These are phyloP conservation scores for Nicotiana otophora DNA, from an alignment of 257 asterid species.

Conservation along the genomic window DNA sequence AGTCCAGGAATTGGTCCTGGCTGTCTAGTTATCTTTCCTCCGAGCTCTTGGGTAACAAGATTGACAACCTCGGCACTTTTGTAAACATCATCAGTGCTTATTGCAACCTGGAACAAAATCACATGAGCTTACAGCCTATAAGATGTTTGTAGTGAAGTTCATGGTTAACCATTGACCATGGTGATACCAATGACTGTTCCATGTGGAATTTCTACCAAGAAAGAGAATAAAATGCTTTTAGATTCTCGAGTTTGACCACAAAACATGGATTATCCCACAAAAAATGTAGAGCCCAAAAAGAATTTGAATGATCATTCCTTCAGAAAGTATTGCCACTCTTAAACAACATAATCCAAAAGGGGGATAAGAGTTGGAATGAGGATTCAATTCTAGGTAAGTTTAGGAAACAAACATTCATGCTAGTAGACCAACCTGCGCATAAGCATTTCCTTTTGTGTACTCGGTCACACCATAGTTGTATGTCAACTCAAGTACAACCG, in stretches of 20 bases:
- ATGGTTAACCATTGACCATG: background rate
- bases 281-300: background rate
- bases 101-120: constrained; percentile 50
- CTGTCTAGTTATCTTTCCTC: constrained; percentile 87
- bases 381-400: background rate
- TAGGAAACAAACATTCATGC: background rate
- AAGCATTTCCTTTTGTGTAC: constrained; percentile 93
- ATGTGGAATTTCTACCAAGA: background rate
- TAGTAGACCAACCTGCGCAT: constrained; percentile 72
- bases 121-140: background rate
- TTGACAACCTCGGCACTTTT: constrained; percentile 88
- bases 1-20: constrained; percentile 91
- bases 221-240: background rate
- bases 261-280: background rate
- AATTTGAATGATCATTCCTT: background rate
- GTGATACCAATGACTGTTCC: background rate
- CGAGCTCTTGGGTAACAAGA: constrained; percentile 71
- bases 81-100: constrained; percentile 82
- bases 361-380: background rate
- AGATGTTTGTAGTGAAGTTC: background rate
- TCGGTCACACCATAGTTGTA: constrained; percentile 95
- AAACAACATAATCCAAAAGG: background rate
- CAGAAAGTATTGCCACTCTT: background rate
- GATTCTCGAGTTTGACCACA: background rate
- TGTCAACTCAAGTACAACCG: constrained; percentile 81